phyloP scores from a whole-genome alignment of 2,329 filamentous ascomycete genomes.

The Chaetomiaceae sp. region DNA sequence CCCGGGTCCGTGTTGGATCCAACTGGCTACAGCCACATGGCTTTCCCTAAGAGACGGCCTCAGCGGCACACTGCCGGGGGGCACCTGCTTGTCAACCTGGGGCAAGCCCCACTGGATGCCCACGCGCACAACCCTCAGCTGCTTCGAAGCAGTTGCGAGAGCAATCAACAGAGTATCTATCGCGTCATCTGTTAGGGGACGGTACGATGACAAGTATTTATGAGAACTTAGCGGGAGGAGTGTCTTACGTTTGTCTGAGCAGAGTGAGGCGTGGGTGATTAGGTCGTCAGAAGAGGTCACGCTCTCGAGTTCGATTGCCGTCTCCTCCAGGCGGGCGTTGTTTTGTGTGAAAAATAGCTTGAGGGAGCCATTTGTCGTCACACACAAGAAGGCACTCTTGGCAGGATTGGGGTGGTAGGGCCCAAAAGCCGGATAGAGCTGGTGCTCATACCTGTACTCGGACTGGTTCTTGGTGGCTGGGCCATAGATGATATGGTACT shows the following conservation, averaged over 20 bases:
- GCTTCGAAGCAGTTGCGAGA: slow-evolving; percentile 63
- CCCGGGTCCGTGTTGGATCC: slow-evolving; percentile 45
- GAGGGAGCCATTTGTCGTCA: slow-evolving; percentile 69
- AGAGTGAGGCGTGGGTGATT: slow-evolving; percentile 74
- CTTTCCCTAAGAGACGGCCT: slow-evolving; percentile 51
- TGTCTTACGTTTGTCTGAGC: slow-evolving; percentile 67
- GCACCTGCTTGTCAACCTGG: slow-evolving; percentile 51
- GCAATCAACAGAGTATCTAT: slow-evolving; percentile 55
- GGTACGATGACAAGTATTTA: slow-evolving; percentile 12
- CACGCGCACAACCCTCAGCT: slow-evolving; percentile 70
- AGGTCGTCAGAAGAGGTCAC: slow-evolving; percentile 66
- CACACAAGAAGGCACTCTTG: slow-evolving; percentile 70
- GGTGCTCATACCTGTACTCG: slow-evolving; percentile 65
- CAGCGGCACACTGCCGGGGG: slow-evolving; percentile 41
- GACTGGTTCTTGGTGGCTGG: slow-evolving; percentile 59
- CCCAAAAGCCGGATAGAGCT: slow-evolving; percentile 59
- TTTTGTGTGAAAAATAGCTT: slow-evolving; percentile 74
- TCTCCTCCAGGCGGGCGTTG: slow-evolving; percentile 67
- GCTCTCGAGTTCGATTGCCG: slow-evolving; percentile 67
- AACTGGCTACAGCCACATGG: slow-evolving; percentile 54
- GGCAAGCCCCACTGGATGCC: slow-evolving; percentile 67
- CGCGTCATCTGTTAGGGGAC: slow-evolving; percentile 10
- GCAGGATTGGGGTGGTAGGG: slow-evolving; percentile 67
- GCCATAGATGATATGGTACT: slow-evolving; percentile 48
- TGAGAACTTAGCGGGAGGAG: neutral